Evolutionary conservation across 352 stramenopile species (phyloP), one percentile per base, ranked within the genome.

Genomic region (Phytophthora sansomeana): DNA sequence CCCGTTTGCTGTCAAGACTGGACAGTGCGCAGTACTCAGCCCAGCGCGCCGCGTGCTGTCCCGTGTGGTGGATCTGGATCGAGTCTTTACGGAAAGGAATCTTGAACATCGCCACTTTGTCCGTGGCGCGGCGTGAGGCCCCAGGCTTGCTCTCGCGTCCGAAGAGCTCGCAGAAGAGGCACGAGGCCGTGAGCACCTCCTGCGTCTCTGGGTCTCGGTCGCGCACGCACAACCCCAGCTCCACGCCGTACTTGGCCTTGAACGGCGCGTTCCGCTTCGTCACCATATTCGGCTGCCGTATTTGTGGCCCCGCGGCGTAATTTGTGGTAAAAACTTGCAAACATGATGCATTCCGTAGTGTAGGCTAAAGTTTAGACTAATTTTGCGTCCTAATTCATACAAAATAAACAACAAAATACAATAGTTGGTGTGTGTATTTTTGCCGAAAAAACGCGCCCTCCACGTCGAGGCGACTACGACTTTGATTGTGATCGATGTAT

Each of bases 91-190:
- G 80, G 68, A 91, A 91, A 24, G 75, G 72, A 44, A 63, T 62
- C 58, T 85, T 87, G 51, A 90, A 90, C 9, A 78, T 72, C 36
- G 85, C 85, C 60, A 89, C 75, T 60, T 91, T 89, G 43, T 75
- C 72, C 4, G 77, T 88, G 28, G 75, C 64, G 46, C 75, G 75
- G 21, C 83, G 78, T 33, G 77, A 75, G 1, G 62, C 53, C 9
- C 77, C 78, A 1, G 58, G 52, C 10, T 75, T 78, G 35, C 60
- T 63, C 69, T 91, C 80, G 43, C 83, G 80, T 0, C 83, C 78
- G 56, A 90, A 87, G 17, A 87, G 53, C 46, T 87, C 76, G 65
- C 82, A 91, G 67, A 90, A 91, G 19, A 86, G 52, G 30, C 80
- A 91, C 17, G 78, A 65, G 33, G 68, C 80, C 4, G 68, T 63